These are phyloP conservation scores for Kazachstania martiniae DNA, from an alignment of 805 yeast species.

Conservation along the genomic window DNA sequence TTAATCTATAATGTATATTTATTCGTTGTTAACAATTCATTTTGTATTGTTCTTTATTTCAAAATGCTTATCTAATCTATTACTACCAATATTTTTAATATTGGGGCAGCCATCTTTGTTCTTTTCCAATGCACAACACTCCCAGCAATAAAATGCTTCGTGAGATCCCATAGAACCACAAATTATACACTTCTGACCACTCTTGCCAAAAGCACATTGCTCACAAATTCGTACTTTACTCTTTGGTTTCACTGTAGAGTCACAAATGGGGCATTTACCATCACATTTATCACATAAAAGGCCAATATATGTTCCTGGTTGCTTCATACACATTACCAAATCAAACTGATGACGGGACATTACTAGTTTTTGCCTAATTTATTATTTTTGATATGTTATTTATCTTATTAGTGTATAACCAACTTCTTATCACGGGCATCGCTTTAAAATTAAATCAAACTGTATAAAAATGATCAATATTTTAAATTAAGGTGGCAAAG, in stretches of 20 bases:
- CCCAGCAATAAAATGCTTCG: constrained; percentile 76
- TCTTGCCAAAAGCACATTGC: constrained; percentile 70
- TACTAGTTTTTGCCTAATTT: no score
- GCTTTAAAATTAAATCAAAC: no score
- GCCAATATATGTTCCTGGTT: constrained; percentile 67
- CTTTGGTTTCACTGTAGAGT: constrained; percentile 67
- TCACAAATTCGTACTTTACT: constrained; percentile 65
- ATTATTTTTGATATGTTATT: background rate
- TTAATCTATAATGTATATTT: no score
- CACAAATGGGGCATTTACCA: constrained; percentile 86
- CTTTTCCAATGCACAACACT: constrained; percentile 69
- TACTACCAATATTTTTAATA: constrained; percentile 70
- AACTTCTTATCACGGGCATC: no score
- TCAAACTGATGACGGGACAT: constrained; percentile 92
- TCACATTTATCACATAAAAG: constrained; percentile 76
- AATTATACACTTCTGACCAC: constrained; percentile 57
- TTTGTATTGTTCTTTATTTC: constrained; percentile 33
- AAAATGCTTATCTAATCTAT: constrained; percentile 52
- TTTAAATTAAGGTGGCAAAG: no score
- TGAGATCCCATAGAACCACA: constrained; percentile 50
- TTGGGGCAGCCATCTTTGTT: constrained; percentile 91
- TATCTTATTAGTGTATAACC: background rate
- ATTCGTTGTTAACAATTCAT: background rate
- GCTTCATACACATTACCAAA: constrained; percentile 71
- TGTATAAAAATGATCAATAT: no score